phyloP scores from a whole-genome alignment of 306 rosid genomes.

The Acmispon strigosus region DNA sequence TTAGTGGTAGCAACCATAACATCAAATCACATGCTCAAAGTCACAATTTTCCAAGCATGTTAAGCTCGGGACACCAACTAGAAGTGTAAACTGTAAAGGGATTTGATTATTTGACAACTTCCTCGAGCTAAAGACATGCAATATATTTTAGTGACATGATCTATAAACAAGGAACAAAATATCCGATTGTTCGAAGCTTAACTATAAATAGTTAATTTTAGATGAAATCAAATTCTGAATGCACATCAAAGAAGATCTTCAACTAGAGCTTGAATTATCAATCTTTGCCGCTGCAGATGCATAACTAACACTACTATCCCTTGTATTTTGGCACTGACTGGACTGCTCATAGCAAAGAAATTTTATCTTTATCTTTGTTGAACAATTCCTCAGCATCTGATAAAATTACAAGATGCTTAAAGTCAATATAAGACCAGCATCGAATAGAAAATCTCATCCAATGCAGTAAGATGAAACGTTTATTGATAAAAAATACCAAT shows the following conservation, averaged over 20 bases:
- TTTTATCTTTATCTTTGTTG: constrained; percentile 58
- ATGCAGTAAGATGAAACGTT: background rate
- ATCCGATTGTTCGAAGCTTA: constrained; percentile 2
- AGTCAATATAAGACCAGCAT: background rate
- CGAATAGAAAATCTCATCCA: background rate
- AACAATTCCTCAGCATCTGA: constrained; percentile 79
- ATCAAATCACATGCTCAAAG: constrained; percentile 8
- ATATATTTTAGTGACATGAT: constrained; percentile 19
- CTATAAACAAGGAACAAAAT: constrained; percentile 18
- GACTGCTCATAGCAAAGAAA: constrained; percentile 94
- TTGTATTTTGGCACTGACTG: constrained; percentile 65
- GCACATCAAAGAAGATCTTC: constrained; percentile 11
- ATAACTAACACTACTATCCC: constrained; percentile 96
- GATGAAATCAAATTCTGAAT: constrained; percentile 19
- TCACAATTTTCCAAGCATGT: background rate
- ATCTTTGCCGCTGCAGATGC: constrained; percentile 94
- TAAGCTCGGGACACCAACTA: background rate
- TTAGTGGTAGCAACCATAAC: background rate
- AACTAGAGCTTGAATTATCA: constrained; percentile 48
- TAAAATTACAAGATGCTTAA: constrained; percentile 6
- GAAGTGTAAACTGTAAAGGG: background rate
- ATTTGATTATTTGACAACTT: constrained; percentile 26
- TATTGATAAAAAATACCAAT: background rate
- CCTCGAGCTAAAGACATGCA: background rate
- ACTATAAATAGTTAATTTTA: constrained; percentile 21